Evolutionary conservation across 2,329 filamentous ascomycete genomes (phyloP), one percentile per base, ranked within the genome.

Genomic region (Sarocladium kiliense): DNA sequence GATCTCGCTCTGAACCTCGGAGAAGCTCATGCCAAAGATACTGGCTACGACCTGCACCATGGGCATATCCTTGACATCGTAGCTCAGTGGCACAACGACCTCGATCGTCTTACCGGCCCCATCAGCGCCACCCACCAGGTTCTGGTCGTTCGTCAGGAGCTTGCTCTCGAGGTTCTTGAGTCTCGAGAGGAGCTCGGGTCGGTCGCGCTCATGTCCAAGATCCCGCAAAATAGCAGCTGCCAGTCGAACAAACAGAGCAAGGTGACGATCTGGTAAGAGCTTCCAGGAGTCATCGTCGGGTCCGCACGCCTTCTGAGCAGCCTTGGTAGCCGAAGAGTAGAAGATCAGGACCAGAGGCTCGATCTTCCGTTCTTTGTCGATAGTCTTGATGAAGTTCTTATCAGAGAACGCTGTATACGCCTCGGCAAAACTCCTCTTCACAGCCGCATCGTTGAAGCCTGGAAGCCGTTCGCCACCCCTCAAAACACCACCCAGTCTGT

Each of bases 51-150:
- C 82, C 68, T 94, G 87, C 26, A 96, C 94, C 72, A 97, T 81
- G 36, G 87, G 87, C 94, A 99, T 99, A 67, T 99, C 94, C 71
- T 94, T 96, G 66, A 97, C 87, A 70, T 97, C 90, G 70, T 96
- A 90, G 65, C 85, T 94, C 56, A 95, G 76, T 11, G 93, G 91
- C 2, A 91, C 83, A 56, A 89, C 80, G 21, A 93, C 88, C 69
- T 97, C 93, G 59, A 94, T 80, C 9, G 87, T 88, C 19, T 66
- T 70, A 27, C 71, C 71, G 21, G 64, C 64, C 12, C 66, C 65
- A 54, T 69, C 68, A 26, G 66, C 60, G 32, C 67, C 67, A 26
- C 65, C 66, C 25, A 70, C 68, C 53, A 99, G 78, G 67, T 97
- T 91, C 70, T 96, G 91, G 64, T 97, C 93, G 69, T 97, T 94